Percentiles rank a stretch among this genome's conserved stretches.
Evolutionary conservation across 2,329 filamentous ascomycete genomes (phyloP).

Genomic region (Sarocladiaceae sp.): DNA sequence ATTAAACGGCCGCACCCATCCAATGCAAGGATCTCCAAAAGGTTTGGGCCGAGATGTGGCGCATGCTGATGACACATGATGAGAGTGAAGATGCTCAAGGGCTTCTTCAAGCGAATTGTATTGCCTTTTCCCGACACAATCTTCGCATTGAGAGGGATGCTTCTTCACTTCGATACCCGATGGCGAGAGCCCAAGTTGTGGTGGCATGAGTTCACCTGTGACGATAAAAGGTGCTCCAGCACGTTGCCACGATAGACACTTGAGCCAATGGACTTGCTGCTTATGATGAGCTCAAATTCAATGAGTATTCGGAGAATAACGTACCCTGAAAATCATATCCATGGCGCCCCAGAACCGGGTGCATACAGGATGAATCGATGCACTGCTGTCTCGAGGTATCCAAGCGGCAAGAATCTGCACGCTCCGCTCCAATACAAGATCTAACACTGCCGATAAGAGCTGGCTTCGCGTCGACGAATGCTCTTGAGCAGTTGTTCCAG

Average conservation of each 20-base stretch:
- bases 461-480: too few species aligned
- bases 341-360: slow-evolving; percentile 17
- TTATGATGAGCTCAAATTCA: background rate
- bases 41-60: too few species aligned
- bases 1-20: background rate
- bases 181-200: background rate
- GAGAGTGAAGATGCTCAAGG: too few species aligned
- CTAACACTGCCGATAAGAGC: too few species aligned
- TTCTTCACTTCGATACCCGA: too few species aligned
- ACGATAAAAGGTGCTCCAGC: background rate
- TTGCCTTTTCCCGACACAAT: too few species aligned
- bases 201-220: background rate
- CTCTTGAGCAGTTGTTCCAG: too few species aligned
- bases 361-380: slow-evolving; percentile 13
- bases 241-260: background rate
- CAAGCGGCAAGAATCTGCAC: slow-evolving; percentile 9
- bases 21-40: too few species aligned
- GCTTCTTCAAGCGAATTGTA: too few species aligned
- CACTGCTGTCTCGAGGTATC: slow-evolving; percentile 9
- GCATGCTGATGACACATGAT: too few species aligned
- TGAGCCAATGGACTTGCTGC: slow-evolving; percentile 4
- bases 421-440: too few species aligned
- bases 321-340: slow-evolving; percentile 15
- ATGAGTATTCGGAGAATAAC: slow-evolving; percentile 3
- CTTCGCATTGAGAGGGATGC: too few species aligned